Evolutionary conservation across 1,284 basidiomycete genomes (phyloP).

Genomic region (Tilletia caries): DNA sequence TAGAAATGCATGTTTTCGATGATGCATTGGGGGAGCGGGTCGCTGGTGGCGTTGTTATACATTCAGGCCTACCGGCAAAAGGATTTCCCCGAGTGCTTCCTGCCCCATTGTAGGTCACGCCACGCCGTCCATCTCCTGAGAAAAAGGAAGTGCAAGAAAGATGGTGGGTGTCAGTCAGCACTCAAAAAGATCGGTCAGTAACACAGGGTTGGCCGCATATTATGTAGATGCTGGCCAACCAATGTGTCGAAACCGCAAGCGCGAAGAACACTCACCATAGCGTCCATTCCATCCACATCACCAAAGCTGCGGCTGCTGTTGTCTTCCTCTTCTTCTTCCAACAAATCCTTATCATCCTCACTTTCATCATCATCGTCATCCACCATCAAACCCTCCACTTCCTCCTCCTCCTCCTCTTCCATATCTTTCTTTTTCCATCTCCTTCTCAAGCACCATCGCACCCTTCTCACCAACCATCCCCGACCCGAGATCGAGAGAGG

Average conservation of each 20-base stretch:
- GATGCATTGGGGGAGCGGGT: no score
- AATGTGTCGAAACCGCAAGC: neutral
- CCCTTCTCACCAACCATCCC: neutral
- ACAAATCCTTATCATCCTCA: slow-evolving; percentile 6
- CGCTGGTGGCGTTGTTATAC: no score
- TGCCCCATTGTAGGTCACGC: no score
- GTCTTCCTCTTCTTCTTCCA: slow-evolving; percentile 14
- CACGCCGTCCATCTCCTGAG: slow-evolving; percentile 11
- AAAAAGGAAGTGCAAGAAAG: no score
- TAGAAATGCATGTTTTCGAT: no score
- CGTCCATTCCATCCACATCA: slow-evolving; percentile 13
- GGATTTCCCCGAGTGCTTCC: no score
- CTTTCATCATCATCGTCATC: slow-evolving; percentile 13
- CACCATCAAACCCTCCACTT: neutral
- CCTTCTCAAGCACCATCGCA: neutral
- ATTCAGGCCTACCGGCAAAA: no score
- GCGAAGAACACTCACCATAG: slow-evolving; percentile 7
- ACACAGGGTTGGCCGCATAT: no score
- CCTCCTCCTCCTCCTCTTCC: slow-evolving; percentile 6
- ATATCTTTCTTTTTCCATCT: slow-evolving; percentile 16
- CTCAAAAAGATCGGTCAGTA: no score
- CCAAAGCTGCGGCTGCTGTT: slow-evolving; percentile 15
- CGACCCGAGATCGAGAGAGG: no score
- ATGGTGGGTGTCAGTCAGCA: no score
- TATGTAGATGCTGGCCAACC: no score